Conservation (phyloP, 1,284 basidiomycete genomes). For the Leucoagaricus sp. region DNA sequence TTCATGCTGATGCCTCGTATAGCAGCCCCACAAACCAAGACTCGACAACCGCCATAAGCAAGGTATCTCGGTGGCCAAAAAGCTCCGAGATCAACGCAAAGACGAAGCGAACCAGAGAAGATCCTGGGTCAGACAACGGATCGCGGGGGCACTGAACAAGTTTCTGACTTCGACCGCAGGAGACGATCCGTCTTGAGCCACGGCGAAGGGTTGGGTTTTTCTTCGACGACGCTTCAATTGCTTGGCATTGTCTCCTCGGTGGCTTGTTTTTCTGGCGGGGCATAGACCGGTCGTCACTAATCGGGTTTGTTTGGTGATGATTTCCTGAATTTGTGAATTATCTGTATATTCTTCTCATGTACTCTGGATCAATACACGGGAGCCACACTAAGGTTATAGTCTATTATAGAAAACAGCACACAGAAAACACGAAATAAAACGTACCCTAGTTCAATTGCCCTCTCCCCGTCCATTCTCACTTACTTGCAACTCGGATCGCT, state of each 20-base stretch:
- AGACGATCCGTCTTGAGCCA: neutral
- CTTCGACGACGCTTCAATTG: too few species aligned
- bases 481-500: neutral
- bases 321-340: neutral
- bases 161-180: neutral
- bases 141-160: neutral
- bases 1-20: neutral
- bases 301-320: too few species aligned
- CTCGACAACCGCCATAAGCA: neutral
- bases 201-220: too few species aligned
- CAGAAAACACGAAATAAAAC: too few species aligned
- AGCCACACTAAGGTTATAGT: too few species aligned
- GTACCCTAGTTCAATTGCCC: neutral
- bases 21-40: neutral
- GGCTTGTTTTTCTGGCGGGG: too few species aligned
- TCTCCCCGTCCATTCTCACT: neutral
- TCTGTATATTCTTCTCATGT: neutral
- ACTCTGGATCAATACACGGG: too few species aligned
- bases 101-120: neutral
- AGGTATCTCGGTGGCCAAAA: neutral
- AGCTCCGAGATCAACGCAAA: conserved; percentile 3
- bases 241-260: too few species aligned
- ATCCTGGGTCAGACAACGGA: neutral
- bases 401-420: too few species aligned
- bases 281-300: too few species aligned